Conservation (phyloP, 2,329 filamentous ascomycete genomes). For the Pseudomassariella vexata region DNA sequence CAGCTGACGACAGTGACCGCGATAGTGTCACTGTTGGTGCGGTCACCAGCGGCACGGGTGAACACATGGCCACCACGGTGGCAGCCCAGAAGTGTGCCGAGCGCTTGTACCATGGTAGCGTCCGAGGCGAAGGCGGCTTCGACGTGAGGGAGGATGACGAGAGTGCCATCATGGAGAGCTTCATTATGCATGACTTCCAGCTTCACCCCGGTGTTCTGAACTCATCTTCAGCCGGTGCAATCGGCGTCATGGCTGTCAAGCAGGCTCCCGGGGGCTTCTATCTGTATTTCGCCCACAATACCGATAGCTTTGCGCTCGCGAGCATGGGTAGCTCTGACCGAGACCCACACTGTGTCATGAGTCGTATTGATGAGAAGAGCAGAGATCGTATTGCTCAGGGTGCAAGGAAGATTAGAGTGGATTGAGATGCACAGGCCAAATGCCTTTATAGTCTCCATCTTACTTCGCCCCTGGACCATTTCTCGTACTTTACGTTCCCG, state of each 20-base stretch:
- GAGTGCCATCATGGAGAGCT: slow-evolving; percentile 64
- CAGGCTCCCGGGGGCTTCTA: slow-evolving; percentile 70
- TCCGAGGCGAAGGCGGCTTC: slow-evolving; percentile 52
- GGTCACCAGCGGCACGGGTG: slow-evolving; percentile 90
- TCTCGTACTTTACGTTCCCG: no score
- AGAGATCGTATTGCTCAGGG: slow-evolving; percentile 47
- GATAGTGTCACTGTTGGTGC: slow-evolving; percentile 68
- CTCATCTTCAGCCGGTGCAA: slow-evolving; percentile 78
- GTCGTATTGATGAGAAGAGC: slow-evolving; percentile 55
- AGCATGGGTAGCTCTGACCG: slow-evolving; percentile 79
- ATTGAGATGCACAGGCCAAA: slow-evolving; percentile 12
- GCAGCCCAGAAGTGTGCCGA: slow-evolving; percentile 83
- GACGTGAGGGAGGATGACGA: slow-evolving; percentile 70
- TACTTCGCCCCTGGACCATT: no score
- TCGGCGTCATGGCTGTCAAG: slow-evolving; percentile 88
- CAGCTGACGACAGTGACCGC: slow-evolving; percentile 63
- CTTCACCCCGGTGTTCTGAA: slow-evolving; percentile 77
- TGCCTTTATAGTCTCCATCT: no score
- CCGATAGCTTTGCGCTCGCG: slow-evolving; percentile 78
- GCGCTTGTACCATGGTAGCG: slow-evolving; percentile 68
- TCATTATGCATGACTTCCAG: slow-evolving; percentile 90
- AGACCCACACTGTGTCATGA: slow-evolving; percentile 81
- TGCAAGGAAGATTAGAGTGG: slow-evolving; percentile 40
- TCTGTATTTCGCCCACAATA: slow-evolving; percentile 94
- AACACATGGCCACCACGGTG: slow-evolving; percentile 96